Percentiles rank a stretch among this genome's conserved stretches.
These are phyloP conservation scores for Ganoderma multipileum DNA, from an alignment of 1,284 basidiomycete genomes.

Conservation along the genomic window DNA sequence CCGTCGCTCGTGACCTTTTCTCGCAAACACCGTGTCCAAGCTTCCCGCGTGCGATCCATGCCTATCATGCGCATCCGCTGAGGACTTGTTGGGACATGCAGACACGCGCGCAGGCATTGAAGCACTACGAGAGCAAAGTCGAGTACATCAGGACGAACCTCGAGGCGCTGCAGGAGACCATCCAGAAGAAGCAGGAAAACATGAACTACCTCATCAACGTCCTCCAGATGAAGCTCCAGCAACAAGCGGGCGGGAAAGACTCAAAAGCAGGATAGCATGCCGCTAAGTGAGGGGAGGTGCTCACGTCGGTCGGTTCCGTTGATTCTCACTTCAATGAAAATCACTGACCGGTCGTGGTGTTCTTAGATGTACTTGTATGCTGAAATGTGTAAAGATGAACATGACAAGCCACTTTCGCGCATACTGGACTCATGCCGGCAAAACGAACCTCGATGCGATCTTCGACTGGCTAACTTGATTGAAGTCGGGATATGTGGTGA, in stretches of 20 bases:
- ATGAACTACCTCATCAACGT: constrained; percentile 76
- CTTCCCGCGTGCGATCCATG: constrained; percentile 3
- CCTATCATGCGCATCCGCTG: background rate
- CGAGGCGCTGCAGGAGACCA: constrained; percentile 84
- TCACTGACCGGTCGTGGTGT: background rate
- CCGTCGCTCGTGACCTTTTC: too few species aligned
- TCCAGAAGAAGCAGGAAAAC: constrained; percentile 90
- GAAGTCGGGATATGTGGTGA: background rate
- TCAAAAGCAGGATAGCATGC: constrained; percentile 30
- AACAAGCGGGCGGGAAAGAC: constrained; percentile 42
- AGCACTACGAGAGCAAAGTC: constrained; percentile 80
- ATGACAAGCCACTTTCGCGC: background rate
- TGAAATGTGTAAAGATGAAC: constrained; percentile 22
- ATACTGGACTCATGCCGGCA: background rate
- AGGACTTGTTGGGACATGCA: constrained; percentile 39
- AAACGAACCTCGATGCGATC: background rate
- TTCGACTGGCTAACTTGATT: background rate
- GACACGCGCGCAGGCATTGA: constrained; percentile 81
- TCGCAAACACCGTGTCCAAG: background rate
- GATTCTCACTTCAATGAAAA: background rate
- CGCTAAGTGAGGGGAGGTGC: background rate
- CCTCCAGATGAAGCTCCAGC: constrained; percentile 80
- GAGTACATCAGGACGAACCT: constrained; percentile 83
- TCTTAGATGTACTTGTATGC: constrained; percentile 12
- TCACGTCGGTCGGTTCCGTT: background rate